Evolutionary conservation across 345 rosid species (phyloP).

Genomic region (Crucihimalaya himalaica): DNA sequence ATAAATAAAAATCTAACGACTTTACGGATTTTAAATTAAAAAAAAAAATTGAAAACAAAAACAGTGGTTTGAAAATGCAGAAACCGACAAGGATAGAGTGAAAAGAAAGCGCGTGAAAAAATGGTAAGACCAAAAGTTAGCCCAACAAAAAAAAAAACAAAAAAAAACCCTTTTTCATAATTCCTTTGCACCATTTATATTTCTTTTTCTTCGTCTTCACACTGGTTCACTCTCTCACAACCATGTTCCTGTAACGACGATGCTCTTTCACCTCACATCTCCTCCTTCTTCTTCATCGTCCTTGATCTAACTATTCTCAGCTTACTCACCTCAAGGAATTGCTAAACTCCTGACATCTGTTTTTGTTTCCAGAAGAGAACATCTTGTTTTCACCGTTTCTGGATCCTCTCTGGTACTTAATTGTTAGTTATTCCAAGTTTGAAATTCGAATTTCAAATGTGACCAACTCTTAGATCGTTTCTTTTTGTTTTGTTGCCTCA

Average conservation of each 20-base stretch:
- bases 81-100: slow-evolving; percentile 40
- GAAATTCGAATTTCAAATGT: not conserved
- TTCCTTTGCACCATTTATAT: not conserved
- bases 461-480: no score
- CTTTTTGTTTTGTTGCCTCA: not conserved
- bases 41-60: not conserved
- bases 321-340: not conserved
- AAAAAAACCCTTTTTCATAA: not conserved
- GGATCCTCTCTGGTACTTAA: not conserved
- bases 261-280: slow-evolving; percentile 18
- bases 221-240: slow-evolving; percentile 32
- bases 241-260: slow-evolving; percentile 13
- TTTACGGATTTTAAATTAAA: not conserved
- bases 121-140: slow-evolving; percentile 6
- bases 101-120: slow-evolving; percentile 40
- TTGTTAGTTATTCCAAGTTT: not conserved
- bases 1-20: not conserved
- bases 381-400: slow-evolving; percentile 23
- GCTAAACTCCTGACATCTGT: slow-evolving; percentile 8
- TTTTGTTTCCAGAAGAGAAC: not conserved
- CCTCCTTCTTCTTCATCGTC: not conserved
- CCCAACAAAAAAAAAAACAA: no score
- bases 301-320: not conserved
- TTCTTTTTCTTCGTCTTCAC: slow-evolving; percentile 17
- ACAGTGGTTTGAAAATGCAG: slow-evolving; percentile 34